Evolutionary conservation across 129 eudicot genomes (phyloP), one percentile per base, ranked within the genome.

Genomic region (Cynara cardunculus): DNA sequence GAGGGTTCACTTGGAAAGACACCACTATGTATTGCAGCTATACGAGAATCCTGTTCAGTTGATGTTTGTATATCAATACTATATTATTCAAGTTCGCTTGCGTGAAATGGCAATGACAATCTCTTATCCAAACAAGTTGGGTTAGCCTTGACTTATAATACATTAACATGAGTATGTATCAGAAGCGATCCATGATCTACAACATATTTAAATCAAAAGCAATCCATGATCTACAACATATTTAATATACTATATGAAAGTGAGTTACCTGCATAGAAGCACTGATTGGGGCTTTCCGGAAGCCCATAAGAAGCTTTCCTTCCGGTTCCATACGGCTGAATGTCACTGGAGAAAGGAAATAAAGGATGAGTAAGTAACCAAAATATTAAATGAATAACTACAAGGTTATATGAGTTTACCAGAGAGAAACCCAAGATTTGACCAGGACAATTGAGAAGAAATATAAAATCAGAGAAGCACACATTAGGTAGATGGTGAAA

Each of bases 291-390:
- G 99, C 96, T 87, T 92, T 95, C 1, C 99, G 90, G 64, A 90
- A 95, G 71, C 99, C 99, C 97, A 95, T 92, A 79, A 95, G 87
- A 76, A 95, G 99, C 85, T 92, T 95, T 78, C 97, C 99, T 82
- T 87, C 97, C 16, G 99, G 99, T 81, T 95, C 99, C 97, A 90
- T 92, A 75, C 99, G 99, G 73, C 99, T 95, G 84, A 95, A 95
- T 13, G 97, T 95, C 76, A 95, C 99, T 95, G 90, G 44, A 28
- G 71, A 31, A 67, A 62, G 35, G 18, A 10, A 18, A 25, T 1
- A 46, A 82, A 41, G 71, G 10, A 56, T n/a, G 79, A 79, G 16
- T 46, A 21, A 34, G 56, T 73, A 72, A 53, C 27, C 16, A 41
- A 64, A 78, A 69, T 4, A 37, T 56, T 30, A 28, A 73, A 77